Conservation (phyloP, 2,329 filamentous ascomycete species). For the Remersonia thermophila region DNA sequence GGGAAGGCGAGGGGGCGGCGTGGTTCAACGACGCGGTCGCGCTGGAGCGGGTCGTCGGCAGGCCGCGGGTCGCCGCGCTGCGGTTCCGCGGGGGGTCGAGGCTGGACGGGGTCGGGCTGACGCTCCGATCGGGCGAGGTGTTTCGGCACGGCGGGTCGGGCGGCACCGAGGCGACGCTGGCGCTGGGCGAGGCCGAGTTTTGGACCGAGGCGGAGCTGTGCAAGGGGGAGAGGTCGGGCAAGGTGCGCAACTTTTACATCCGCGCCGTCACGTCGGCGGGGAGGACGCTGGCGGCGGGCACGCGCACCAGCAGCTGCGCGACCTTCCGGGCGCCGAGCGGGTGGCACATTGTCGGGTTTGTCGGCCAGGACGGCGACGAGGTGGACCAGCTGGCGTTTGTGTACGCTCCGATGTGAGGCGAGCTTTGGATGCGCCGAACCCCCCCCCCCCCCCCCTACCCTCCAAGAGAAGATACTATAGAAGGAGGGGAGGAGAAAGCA, state of each 20-base stretch:
- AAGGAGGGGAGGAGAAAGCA: too few relatives aligned
- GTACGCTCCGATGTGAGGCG: constrained; percentile 28
- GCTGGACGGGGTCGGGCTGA: constrained; percentile 38
- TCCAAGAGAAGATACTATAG: too few relatives aligned
- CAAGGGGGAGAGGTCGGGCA: constrained; percentile 31
- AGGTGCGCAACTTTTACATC: constrained; percentile 44
- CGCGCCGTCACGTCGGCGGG: constrained; percentile 39
- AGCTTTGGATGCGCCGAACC: too few relatives aligned
- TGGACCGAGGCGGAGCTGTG: constrained; percentile 39
- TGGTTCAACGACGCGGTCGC: constrained; percentile 45
- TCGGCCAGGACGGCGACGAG: constrained; percentile 41
- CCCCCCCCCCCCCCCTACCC: too few relatives aligned
- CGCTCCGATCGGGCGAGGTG: constrained; percentile 34
- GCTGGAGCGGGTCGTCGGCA: constrained; percentile 23
- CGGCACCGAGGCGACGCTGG: constrained; percentile 30
- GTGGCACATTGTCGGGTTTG: constrained; percentile 41
- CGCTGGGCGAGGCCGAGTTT: constrained; percentile 33
- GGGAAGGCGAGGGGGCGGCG: constrained; percentile 30
- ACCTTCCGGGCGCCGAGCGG: constrained; percentile 34
- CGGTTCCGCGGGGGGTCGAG: constrained; percentile 35
- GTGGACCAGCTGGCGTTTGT: constrained; percentile 41
- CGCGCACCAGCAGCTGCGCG: constrained; percentile 33
- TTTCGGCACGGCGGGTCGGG: constrained; percentile 43
- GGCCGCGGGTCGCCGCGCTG: constrained; percentile 26
- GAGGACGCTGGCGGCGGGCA: constrained; percentile 32